Evolutionary conservation across 2,329 filamentous ascomycete genomes (phyloP).

Genomic region (Hypoxylon sp.): DNA sequence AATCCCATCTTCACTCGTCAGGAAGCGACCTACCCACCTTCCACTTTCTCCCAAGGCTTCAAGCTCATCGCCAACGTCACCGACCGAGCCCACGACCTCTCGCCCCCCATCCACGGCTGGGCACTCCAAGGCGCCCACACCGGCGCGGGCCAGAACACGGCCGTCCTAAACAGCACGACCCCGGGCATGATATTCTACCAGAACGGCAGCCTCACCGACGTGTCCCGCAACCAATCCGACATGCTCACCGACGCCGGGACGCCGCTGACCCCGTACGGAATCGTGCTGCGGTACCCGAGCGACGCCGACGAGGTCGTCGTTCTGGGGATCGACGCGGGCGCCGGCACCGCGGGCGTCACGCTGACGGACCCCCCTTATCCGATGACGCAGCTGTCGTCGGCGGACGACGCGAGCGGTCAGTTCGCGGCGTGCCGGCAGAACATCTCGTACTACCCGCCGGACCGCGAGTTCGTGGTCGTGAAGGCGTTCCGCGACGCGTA

Average conservation of each 20-base stretch:
- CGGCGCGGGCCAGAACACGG: conserved; percentile 56
- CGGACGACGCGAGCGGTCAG: conserved; percentile 48
- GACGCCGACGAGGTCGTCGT: conserved; percentile 46
- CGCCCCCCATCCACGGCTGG: conserved; percentile 56
- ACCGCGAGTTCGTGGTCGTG: conserved; percentile 54
- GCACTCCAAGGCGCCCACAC: conserved; percentile 57
- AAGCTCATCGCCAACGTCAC: conserved; percentile 60
- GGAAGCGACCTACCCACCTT: conserved; percentile 39
- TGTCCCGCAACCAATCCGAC: conserved; percentile 49
- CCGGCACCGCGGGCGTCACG: conserved; percentile 53
- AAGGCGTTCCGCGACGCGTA: conserved; percentile 52
- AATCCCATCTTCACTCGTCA: conserved; percentile 6
- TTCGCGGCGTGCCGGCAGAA: conserved; percentile 59
- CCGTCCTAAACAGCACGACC: conserved; percentile 50
- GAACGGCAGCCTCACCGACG: conserved; percentile 57
- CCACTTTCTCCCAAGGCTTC: conserved; percentile 51
- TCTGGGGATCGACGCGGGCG: conserved; percentile 51
- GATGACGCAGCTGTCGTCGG: conserved; percentile 49
- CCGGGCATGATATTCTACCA: conserved; percentile 59
- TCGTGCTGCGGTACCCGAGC: conserved; percentile 48
- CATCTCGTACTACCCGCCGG: conserved; percentile 55
- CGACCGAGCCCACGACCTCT: conserved; percentile 55
- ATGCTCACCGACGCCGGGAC: conserved; percentile 57
- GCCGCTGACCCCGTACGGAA: conserved; percentile 54
- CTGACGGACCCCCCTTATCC: conserved; percentile 53